Conservation (phyloP, 108 stramenopile species). For the Poteriospumella lacustris region DNA sequence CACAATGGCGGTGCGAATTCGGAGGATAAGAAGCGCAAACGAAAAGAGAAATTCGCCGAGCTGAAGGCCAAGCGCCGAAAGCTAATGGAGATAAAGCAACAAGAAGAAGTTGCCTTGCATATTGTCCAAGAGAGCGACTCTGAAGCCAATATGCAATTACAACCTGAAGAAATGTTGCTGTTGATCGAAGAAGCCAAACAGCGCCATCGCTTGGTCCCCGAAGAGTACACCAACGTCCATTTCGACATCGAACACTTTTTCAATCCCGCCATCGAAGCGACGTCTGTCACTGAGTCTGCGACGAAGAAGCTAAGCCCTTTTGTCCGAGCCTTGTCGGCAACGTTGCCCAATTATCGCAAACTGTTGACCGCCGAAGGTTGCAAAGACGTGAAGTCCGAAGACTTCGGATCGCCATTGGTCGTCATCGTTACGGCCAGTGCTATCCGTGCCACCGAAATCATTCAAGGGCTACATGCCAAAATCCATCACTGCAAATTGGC, state of each 20-base stretch:
- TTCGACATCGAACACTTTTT: background rate
- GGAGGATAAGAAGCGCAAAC: background rate
- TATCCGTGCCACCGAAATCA: slow-evolving; percentile 23
- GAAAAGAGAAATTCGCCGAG: background rate
- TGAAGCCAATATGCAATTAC: background rate
- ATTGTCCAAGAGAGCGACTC: background rate
- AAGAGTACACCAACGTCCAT: background rate
- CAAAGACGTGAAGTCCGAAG: background rate
- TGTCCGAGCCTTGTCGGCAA: background rate
- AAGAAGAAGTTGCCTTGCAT: background rate
- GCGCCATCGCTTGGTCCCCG: too few relatives aligned
- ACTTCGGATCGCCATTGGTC: slow-evolving; percentile 11
- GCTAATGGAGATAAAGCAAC: background rate
- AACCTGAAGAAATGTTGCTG: background rate
- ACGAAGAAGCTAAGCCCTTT: background rate
- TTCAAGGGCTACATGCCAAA: background rate
- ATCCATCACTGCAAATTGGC: slow-evolving; percentile 33
- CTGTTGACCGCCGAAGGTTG: background rate
- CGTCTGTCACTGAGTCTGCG: background rate
- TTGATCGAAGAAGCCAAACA: background rate
- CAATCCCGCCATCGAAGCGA: background rate
- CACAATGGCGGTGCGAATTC: too few relatives aligned
- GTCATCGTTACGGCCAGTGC: slow-evolving; percentile 16
- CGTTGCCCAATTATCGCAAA: background rate
- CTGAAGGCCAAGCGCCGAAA: background rate